Conservation (phyloP, 768 basidiomycete species). For the Russula sp. region DNA sequence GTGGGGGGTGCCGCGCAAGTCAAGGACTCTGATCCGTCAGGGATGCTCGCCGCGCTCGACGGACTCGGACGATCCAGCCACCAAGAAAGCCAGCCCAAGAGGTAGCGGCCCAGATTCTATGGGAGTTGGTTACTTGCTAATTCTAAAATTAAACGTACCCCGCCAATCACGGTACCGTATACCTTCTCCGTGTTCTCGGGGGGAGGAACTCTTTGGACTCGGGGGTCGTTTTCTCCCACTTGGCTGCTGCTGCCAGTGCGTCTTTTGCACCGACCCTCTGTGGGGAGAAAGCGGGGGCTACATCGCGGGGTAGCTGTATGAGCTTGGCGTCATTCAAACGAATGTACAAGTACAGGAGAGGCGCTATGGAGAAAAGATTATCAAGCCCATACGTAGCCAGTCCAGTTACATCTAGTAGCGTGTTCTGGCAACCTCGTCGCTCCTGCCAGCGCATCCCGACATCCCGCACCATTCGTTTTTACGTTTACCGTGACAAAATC, state of each 20-base stretch:
- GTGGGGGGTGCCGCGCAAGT: slow-evolving; percentile 51
- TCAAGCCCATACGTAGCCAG: not conserved
- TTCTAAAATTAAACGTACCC: slow-evolving; percentile 40
- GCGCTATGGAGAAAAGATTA: not conserved
- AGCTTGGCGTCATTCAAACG: slow-evolving; percentile 52
- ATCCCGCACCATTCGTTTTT: not conserved
- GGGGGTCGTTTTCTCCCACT: slow-evolving; percentile 34
- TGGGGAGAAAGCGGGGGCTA: slow-evolving; percentile 45
- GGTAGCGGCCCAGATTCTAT: too few relatives aligned
- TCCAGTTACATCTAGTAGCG: too few relatives aligned
- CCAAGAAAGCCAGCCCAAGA: slow-evolving; percentile 62
- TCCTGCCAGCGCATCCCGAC: not conserved
- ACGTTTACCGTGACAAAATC: not conserved
- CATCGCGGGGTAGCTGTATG: slow-evolving; percentile 40
- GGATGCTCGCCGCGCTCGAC: slow-evolving; percentile 65
- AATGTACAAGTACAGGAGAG: slow-evolving; percentile 36
- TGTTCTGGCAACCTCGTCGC: too few relatives aligned
- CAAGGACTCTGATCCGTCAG: slow-evolving; percentile 55
- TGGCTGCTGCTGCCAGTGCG: slow-evolving; percentile 35
- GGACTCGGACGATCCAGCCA: slow-evolving; percentile 73
- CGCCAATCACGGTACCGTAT: slow-evolving; percentile 71
- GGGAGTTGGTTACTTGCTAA: too few relatives aligned
- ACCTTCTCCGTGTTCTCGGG: slow-evolving; percentile 63
- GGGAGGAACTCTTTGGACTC: slow-evolving; percentile 46
- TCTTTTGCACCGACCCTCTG: slow-evolving; percentile 42